These are phyloP conservation scores for Cryphonectria naterciae DNA, from an alignment of 2,329 filamentous ascomycete genomes.

Conservation along the genomic window DNA sequence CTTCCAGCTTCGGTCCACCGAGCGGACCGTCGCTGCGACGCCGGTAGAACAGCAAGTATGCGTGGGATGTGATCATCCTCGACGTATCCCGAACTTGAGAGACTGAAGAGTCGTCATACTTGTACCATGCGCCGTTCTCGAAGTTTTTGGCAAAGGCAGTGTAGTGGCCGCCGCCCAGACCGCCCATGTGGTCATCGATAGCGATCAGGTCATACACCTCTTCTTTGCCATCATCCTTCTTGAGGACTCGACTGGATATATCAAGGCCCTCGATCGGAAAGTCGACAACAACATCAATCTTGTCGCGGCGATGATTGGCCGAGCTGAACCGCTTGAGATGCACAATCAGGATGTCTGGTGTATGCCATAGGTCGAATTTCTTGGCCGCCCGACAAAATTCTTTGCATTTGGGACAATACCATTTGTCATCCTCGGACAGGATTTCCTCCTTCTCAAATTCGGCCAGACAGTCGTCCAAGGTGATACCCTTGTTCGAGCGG, in stretches of 20 bases:
- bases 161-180: conserved; percentile 93
- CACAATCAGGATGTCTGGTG: conserved; percentile 91
- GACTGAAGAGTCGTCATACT: conserved; percentile 88
- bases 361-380: conserved; percentile 96
- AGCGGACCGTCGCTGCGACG: conserved; percentile 77
- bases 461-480: conserved; percentile 86
- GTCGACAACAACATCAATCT: conserved; percentile 87
- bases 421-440: conserved; percentile 91
- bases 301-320: conserved; percentile 80
- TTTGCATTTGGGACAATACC: conserved; percentile 97
- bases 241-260: conserved; percentile 76
- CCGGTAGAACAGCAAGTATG: conserved; percentile 95
- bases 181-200: conserved; percentile 94
- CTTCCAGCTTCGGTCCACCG: conserved; percentile 75
- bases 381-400: conserved; percentile 91
- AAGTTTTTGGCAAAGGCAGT: conserved; percentile 95
- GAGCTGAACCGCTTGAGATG: conserved; percentile 96
- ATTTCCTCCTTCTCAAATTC: conserved; percentile 95
- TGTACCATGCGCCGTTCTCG: conserved; percentile 86
- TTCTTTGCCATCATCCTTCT: conserved; percentile 78
- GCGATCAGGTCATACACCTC: conserved; percentile 92
- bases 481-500: conserved; percentile 76
- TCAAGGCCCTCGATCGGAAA: conserved; percentile 90
- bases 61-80: conserved; percentile 72
- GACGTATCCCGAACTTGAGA: conserved; percentile 62